phyloP scores from a whole-genome alignment of 768 basidiomycete genomes.

The Tubosaeta sp. region DNA sequence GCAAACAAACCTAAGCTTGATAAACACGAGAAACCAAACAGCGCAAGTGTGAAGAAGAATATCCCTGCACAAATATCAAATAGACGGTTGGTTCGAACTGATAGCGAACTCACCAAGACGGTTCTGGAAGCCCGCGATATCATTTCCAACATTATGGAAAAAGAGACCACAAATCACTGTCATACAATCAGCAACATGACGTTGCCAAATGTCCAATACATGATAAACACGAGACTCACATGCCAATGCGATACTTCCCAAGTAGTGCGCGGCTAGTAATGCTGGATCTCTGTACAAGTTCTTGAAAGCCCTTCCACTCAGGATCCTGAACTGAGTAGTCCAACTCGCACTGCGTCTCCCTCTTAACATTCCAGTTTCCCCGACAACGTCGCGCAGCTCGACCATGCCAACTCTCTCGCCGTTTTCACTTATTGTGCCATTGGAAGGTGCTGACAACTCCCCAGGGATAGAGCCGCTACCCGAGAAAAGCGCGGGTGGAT shows the following conservation, averaged over 20 bases:
- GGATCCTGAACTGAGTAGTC: conserved; percentile 86
- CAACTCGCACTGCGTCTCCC: conserved; percentile 80
- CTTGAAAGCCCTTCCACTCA: conserved; percentile 97
- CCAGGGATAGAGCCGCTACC: neutral
- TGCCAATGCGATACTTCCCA: conserved; percentile 78
- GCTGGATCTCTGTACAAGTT: conserved; percentile 95
- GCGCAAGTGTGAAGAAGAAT: conserved; percentile 95
- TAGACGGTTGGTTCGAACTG: neutral
- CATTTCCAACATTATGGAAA: conserved; percentile 84
- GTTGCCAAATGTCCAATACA: neutral
- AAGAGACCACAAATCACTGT: conserved; percentile 90
- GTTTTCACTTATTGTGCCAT: conserved; percentile 22
- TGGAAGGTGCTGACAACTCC: conserved; percentile 15
- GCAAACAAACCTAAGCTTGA: conserved; percentile 93
- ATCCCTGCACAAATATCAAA: conserved; percentile 47
- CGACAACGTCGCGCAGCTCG: conserved; percentile 61
- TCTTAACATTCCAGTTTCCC: conserved; percentile 63
- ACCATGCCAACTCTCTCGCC: conserved; percentile 30
- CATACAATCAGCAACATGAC: neutral
- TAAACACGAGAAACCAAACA: conserved; percentile 96
- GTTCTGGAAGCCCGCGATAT: conserved; percentile 97
- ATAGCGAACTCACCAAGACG: conserved; percentile 56
- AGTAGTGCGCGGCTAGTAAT: conserved; percentile 85
- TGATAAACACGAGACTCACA: conserved; percentile 43
- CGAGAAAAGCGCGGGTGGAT: neutral